Conservation (phyloP, 2,329 filamentous ascomycete species). For the Colletotrichum destructivum region DNA sequence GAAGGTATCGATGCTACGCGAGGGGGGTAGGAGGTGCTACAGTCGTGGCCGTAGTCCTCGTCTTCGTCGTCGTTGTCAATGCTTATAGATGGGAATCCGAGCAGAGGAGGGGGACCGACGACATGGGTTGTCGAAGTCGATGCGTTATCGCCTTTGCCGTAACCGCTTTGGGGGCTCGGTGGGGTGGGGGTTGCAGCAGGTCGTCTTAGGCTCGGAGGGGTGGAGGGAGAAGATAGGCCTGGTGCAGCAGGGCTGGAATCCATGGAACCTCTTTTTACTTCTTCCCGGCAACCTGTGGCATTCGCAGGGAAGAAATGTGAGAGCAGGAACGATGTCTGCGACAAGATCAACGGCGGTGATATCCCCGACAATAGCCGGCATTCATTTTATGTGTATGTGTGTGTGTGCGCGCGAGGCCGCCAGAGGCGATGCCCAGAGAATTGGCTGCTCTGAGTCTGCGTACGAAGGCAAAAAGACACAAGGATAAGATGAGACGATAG, state of each 20-base stretch:
- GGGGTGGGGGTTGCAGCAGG: slow-evolving; percentile 70
- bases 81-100: slow-evolving; percentile 31
- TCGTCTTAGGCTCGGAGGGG: slow-evolving; percentile 69
- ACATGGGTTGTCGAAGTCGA: slow-evolving; percentile 26
- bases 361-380: slow-evolving; percentile 26
- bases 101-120: slow-evolving; percentile 17
- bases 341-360: slow-evolving; percentile 24
- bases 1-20: slow-evolving; percentile 42
- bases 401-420: not conserved
- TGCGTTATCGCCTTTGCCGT: slow-evolving; percentile 27
- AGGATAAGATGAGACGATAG: slow-evolving; percentile 31
- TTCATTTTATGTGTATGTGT: slow-evolving; percentile 11
- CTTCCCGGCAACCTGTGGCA: slow-evolving; percentile 14
- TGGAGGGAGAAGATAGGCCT: slow-evolving; percentile 52
- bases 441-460: not conserved
- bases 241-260: slow-evolving; percentile 62
- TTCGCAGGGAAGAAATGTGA: slow-evolving; percentile 5
- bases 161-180: slow-evolving; percentile 59
- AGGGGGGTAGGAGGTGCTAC: not conserved
- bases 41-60: slow-evolving; percentile 3
- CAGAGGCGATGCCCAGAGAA: not conserved
- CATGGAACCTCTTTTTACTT: slow-evolving; percentile 58
- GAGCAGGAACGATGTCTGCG: not conserved
- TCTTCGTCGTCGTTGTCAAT: slow-evolving; percentile 12
- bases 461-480: slow-evolving; percentile 20